Percentiles rank a stretch among this genome's conserved stretches.
Conservation (phyloP, 345 rosid species). For the Eucalyptus lansdowneana region DNA sequence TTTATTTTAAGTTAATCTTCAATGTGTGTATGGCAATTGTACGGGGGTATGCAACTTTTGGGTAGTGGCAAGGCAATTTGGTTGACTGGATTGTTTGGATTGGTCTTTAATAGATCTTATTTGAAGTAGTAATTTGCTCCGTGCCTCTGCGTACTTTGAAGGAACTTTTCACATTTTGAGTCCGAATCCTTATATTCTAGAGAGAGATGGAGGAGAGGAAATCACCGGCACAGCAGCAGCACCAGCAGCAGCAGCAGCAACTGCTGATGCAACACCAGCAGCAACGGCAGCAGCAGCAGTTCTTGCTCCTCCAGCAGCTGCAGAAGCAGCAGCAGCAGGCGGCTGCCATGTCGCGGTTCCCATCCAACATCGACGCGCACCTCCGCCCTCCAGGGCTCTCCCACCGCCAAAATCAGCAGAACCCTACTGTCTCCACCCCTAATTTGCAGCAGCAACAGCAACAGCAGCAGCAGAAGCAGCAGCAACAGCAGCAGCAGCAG, state of each 20-base stretch:
- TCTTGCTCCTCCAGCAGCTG: conserved; percentile 47
- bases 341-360: conserved; percentile 78
- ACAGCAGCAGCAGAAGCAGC: neutral
- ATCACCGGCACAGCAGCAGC: neutral
- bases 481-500: conserved; percentile 3
- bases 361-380: conserved; percentile 82
- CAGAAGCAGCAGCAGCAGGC: conserved; percentile 65
- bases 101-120: too few relatives aligned
- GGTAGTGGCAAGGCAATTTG: too few relatives aligned
- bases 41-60: too few relatives aligned
- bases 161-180: neutral
- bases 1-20: too few relatives aligned
- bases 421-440: conserved; percentile 5
- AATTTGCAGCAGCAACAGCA: neutral
- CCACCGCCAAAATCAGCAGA: conserved; percentile 34
- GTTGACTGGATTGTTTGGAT: too few relatives aligned
- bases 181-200: neutral
- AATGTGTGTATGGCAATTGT: too few relatives aligned
- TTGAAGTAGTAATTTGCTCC: too few relatives aligned
- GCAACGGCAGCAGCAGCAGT: neutral
- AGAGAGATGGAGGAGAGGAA: conserved; percentile 49
- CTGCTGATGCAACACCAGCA: conserved; percentile 34
- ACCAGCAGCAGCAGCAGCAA: conserved; percentile 7
- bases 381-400: conserved; percentile 40
- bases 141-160: too few relatives aligned